phyloP scores from a whole-genome alignment of 768 basidiomycete species.

The Lactifluus echinatus region DNA sequence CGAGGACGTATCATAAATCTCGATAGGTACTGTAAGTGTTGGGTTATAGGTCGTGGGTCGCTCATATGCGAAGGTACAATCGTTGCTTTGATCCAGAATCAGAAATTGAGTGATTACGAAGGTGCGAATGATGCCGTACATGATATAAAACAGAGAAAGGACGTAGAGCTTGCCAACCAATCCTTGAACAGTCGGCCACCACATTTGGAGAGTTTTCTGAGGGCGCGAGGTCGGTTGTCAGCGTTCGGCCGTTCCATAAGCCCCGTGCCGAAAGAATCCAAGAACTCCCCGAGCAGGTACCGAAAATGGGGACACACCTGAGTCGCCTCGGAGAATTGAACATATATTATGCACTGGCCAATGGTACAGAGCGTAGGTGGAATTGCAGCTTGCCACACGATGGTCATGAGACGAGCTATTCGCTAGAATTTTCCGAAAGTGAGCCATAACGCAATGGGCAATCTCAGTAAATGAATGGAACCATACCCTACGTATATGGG shows the following conservation, averaged over 20 bases:
- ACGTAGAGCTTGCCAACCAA: slow-evolving; percentile 14
- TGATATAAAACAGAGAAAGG: slow-evolving; percentile 8
- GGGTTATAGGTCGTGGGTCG: neutral
- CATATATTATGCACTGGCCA: neutral
- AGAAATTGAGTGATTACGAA: neutral
- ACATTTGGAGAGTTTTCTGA: neutral
- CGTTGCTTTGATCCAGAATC: neutral
- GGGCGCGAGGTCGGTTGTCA: neutral
- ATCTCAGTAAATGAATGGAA: neutral
- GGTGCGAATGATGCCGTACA: neutral
- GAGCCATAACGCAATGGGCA: neutral
- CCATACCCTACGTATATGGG: neutral
- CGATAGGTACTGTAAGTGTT: slow-evolving; percentile 1
- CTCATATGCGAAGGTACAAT: neutral
- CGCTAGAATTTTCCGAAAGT: neutral
- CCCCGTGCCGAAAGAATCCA: neutral
- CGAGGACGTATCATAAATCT: neutral
- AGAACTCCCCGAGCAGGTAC: neutral
- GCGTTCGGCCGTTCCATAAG: neutral
- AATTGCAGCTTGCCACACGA: slow-evolving; percentile 7
- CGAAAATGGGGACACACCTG: neutral
- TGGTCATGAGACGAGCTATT: neutral
- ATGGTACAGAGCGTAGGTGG: slow-evolving; percentile 9
- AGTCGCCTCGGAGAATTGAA: neutral
- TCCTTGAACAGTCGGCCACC: neutral